These are phyloP conservation scores for Syzygium jambos DNA, from an alignment of 345 rosid genomes.

Conservation along the genomic window DNA sequence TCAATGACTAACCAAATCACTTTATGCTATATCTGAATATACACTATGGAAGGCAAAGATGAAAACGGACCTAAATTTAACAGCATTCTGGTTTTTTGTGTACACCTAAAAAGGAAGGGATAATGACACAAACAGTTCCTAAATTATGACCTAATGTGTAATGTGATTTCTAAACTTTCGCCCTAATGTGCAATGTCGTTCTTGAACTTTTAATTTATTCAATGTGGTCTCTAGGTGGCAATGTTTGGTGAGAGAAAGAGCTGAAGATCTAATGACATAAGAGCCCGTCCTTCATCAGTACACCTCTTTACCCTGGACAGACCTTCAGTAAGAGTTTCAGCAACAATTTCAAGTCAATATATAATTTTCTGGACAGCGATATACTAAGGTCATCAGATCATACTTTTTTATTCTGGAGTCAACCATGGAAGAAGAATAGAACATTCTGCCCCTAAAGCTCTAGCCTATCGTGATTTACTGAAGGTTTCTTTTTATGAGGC, in stretches of 20 bases:
- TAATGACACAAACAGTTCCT: no score
- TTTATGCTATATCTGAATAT: background rate
- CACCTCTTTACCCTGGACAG: conserved; percentile 88
- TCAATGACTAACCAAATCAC: background rate
- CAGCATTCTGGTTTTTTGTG: conserved; percentile 58
- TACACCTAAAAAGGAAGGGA: conserved; percentile 40
- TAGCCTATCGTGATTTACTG: background rate
- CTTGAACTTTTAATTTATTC: no score
- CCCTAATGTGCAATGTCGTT: no score
- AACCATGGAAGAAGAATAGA: background rate
- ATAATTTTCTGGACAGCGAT: background rate
- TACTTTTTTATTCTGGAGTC: background rate
- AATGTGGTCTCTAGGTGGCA: no score
- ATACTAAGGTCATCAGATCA: background rate
- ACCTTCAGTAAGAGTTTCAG: conserved; percentile 89
- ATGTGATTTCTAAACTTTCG: no score
- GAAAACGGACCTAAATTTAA: background rate
- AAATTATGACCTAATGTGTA: no score
- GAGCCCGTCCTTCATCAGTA: conserved; percentile 89
- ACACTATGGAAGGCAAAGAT: background rate
- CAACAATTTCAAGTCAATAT: conserved; percentile 64
- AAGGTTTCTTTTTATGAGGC: background rate
- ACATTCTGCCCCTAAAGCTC: background rate
- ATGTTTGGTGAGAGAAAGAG: conserved; percentile 13
- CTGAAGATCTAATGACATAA: conserved; percentile 94